These are phyloP conservation scores for Aspergillus pseudotamarii DNA, from an alignment of 2,329 filamentous ascomycete genomes.

Conservation along the genomic window DNA sequence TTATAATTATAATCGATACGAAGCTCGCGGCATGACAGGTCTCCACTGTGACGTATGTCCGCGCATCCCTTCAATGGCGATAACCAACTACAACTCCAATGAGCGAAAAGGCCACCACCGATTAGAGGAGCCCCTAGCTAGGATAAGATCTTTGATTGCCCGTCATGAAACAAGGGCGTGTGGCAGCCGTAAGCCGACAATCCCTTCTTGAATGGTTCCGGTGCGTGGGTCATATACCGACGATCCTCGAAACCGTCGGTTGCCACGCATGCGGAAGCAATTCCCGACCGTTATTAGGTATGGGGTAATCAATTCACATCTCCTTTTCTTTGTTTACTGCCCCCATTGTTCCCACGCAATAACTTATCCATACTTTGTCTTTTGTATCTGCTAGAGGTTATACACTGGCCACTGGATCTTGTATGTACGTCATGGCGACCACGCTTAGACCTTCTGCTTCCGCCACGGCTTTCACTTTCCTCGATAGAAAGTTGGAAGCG, in stretches of 20 bases:
- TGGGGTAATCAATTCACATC: conserved; percentile 9
- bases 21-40: conserved; percentile 3
- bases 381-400: background rate
- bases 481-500: conserved; percentile 26
- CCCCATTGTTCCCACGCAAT: background rate
- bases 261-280: conserved; percentile 11
- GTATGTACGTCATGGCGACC: background rate
- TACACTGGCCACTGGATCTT: background rate
- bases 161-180: background rate
- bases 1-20: background rate
- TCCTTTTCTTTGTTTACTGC: background rate
- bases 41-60: conserved; percentile 1
- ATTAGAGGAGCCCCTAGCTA: too few species aligned
- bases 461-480: conserved; percentile 25
- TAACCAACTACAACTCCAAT: background rate
- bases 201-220: conserved; percentile 20
- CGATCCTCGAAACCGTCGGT: conserved; percentile 9
- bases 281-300: conserved; percentile 16
- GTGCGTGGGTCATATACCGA: conserved; percentile 8
- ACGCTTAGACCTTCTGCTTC: background rate
- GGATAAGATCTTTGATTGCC: background rate
- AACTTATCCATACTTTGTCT: background rate
- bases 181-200: conserved; percentile 7
- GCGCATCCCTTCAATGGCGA: background rate
- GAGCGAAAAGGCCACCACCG: background rate